Conservation (phyloP, 129 eudicot species). For the Tagetes erecta region DNA sequence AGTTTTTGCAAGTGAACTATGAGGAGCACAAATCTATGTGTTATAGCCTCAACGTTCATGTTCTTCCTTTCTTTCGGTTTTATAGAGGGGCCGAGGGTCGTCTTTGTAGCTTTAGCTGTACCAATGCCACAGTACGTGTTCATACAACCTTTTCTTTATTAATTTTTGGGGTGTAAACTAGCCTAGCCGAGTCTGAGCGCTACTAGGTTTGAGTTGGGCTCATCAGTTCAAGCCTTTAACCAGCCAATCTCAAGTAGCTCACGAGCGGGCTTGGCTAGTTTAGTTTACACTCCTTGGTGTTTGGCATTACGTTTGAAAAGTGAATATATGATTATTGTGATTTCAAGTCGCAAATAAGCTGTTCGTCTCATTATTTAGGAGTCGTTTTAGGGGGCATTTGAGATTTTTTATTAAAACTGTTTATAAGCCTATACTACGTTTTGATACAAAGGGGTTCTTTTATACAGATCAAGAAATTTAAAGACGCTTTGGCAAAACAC, state of each 20-base stretch:
- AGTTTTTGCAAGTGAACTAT: constrained; percentile 60
- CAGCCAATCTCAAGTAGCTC: too few species aligned
- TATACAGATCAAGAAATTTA: constrained; percentile 67
- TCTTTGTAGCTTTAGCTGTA: constrained; percentile 82
- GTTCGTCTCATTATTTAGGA: neutral
- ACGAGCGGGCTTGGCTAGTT: too few species aligned
- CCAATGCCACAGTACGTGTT: constrained; percentile 78
- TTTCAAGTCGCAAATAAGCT: neutral
- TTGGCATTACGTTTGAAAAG: neutral
- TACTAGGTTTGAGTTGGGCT: too few species aligned
- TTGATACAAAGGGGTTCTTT: neutral
- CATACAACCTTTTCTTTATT: neutral
- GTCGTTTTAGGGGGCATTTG: neutral
- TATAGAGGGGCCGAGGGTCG: constrained; percentile 84
- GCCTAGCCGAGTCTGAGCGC: too few species aligned
- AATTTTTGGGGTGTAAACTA: neutral
- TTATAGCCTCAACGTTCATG: constrained; percentile 63
- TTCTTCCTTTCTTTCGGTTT: constrained; percentile 85
- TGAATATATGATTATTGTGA: neutral
- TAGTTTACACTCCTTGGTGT: neutral
- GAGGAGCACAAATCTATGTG: constrained; percentile 87
- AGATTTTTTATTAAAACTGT: neutral
- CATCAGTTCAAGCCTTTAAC: too few species aligned
- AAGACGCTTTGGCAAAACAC: constrained; percentile 65
- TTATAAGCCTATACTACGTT: neutral